phyloP scores from a whole-genome alignment of 257 asterid genomes.

The Gentiana macrophylla region DNA sequence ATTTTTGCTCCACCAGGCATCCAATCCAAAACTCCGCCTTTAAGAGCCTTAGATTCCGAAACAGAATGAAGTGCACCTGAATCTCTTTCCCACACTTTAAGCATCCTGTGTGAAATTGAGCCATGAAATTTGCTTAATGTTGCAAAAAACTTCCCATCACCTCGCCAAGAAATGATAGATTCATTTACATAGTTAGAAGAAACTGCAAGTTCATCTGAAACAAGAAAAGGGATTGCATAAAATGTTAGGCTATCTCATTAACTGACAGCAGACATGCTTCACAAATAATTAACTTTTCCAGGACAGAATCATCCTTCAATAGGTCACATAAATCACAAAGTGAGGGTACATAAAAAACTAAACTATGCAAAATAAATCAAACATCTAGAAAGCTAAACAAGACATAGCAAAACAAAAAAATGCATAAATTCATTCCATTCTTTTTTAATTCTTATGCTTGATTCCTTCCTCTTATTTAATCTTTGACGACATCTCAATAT shows the following conservation, averaged over 20 bases:
- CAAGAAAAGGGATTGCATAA: not conserved
- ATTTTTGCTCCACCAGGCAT: constrained; percentile 78
- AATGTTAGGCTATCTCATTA: not conserved
- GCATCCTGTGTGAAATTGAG: constrained; percentile 42
- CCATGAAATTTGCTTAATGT: constrained; percentile 50
- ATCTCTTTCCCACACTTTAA: constrained; percentile 96
- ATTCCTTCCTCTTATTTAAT: too few species aligned
- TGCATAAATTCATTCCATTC: too few species aligned
- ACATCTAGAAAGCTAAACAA: too few species aligned
- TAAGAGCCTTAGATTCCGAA: constrained; percentile 64
- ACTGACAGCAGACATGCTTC: not conserved
- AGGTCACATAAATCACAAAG: too few species aligned
- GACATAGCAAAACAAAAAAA: too few species aligned
- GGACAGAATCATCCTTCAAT: too few species aligned
- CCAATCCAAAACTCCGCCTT: constrained; percentile 83
- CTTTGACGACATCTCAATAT: too few species aligned
- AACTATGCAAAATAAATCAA: too few species aligned
- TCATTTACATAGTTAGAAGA: constrained; percentile 38
- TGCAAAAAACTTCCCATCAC: constrained; percentile 87
- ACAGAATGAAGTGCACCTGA: constrained; percentile 72
- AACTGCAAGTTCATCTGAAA: constrained; percentile 44
- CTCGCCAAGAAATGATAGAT: constrained; percentile 77
- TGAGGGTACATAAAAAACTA: too few species aligned
- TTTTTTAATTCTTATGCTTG: too few species aligned
- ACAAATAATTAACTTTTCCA: not conserved